Conservation (phyloP, 1,139 yeast species). For the Lodderomyces beijingensis region DNA sequence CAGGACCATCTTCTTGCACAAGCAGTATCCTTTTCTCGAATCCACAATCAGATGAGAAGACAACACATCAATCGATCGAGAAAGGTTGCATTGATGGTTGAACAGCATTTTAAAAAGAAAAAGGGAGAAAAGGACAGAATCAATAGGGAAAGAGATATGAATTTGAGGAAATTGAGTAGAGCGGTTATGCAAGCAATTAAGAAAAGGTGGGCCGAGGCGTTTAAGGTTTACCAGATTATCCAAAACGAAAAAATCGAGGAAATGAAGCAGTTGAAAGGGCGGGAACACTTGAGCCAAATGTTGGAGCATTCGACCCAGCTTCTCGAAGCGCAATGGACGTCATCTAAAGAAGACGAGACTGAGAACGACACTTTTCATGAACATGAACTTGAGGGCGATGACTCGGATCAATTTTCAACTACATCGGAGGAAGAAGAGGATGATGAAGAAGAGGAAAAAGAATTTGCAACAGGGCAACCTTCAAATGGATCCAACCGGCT, state of each 20-base stretch:
- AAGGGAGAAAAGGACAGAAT: conserved; percentile 87
- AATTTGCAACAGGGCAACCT: conserved; percentile 2
- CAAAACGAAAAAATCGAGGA: conserved; percentile 59
- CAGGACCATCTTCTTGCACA: conserved; percentile 75
- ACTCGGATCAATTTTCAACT: not conserved
- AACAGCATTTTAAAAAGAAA: conserved; percentile 78
- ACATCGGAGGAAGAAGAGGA: conserved; percentile 27
- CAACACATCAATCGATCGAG: conserved; percentile 66
- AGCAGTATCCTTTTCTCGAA: conserved; percentile 66
- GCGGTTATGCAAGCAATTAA: conserved; percentile 79
- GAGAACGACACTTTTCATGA: conserved; percentile 28
- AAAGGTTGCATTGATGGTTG: conserved; percentile 78
- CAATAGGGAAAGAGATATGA: conserved; percentile 65
- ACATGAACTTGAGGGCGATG: conserved; percentile 15
- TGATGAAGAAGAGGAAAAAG: conserved; percentile 15
- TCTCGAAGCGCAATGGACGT: conserved; percentile 74
- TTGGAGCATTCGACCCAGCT: conserved; percentile 88
- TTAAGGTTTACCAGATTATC: conserved; percentile 64
- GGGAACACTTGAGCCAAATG: conserved; percentile 84
- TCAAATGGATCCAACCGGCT: not conserved
- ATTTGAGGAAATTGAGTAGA: conserved; percentile 65
- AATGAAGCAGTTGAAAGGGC: conserved; percentile 71
- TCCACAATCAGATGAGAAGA: conserved; percentile 64
- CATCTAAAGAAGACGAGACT: conserved; percentile 24
- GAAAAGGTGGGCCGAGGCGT: conserved; percentile 88